Conservation (phyloP, 371 early-diverging fungal genomes). For the Cokeromyces recurvatus region DNA sequence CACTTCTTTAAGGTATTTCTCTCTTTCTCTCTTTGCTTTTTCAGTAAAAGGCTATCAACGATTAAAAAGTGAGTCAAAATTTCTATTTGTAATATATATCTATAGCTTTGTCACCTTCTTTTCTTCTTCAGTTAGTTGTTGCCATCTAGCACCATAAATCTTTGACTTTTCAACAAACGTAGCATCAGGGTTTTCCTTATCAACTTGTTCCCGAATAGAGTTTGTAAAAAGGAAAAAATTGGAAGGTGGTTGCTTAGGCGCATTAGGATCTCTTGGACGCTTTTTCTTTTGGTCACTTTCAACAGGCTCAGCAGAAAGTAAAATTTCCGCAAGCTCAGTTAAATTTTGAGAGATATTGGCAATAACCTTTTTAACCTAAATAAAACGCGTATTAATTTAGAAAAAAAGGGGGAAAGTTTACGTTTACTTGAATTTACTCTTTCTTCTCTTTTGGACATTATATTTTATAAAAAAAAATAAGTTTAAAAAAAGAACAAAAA, state of each 20-base stretch:
- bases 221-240: slow-evolving; percentile 7
- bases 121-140: slow-evolving; percentile 6
- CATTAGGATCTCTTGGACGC: slow-evolving; percentile 11
- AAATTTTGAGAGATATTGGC: too few relatives aligned
- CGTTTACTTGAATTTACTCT: too few relatives aligned
- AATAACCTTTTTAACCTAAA: too few relatives aligned
- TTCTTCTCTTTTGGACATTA: too few relatives aligned
- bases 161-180: slow-evolving; percentile 11
- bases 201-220: slow-evolving; percentile 6
- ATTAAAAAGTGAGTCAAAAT: neutral
- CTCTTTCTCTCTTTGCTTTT: slow-evolving; percentile 7
- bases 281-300: neutral
- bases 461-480: too few relatives aligned
- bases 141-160: slow-evolving; percentile 12
- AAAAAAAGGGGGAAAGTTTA: too few relatives aligned
- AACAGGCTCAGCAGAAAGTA: neutral
- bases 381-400: too few relatives aligned
- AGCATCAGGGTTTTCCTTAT: slow-evolving; percentile 2
- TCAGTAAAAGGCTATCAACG: slow-evolving; percentile 11
- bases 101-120: slow-evolving; percentile 3
- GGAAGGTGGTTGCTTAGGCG: slow-evolving; percentile 11
- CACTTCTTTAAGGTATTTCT: slow-evolving; percentile 3
- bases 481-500: too few relatives aligned
- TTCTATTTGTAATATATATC: neutral
- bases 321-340: slow-evolving; percentile 2